Evolutionary conservation across 345 rosid species (phyloP), one percentile per base, ranked within the genome.

Genomic region (Boechera stricta): DNA sequence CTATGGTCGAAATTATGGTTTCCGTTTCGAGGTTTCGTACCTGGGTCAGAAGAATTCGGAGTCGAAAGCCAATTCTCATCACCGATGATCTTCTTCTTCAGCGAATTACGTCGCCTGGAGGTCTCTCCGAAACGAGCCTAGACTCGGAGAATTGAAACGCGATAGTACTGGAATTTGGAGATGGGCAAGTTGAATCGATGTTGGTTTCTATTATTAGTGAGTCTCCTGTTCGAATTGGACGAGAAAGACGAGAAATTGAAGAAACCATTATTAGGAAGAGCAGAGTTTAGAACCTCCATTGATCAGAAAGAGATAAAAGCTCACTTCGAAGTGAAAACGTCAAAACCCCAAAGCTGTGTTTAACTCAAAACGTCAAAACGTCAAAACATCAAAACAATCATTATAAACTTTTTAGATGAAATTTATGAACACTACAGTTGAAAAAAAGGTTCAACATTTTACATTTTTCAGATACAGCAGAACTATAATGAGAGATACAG

Each of bases 101-200:
- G 85, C 10, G 86, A 87, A 76, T 90, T 93, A 0, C 89, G 87
- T 70, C 98, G 90, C 26, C 72, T 76, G 7, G 82, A 68, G 31
- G 84, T 77, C 55, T 87, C 79, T 28, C 88, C 82, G 48, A 87
- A 88, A 45, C 77, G 88, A 74, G 91, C 91, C 5, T 89, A 90
- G 72, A 85, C 80, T 29, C 35, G 81, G 60, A 71, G 76, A 39
- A 15, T 35, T 61, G 32, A 55, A 74, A 69, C 52, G 55, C 83
- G 61, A 32, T 5, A 2, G 62, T 10, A 55, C 18, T 2, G 64
- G 75, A 62, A 69, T 48, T 86, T 80, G 77, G 83, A 77, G 16
- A 44, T 29, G 61, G 81, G 77, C 13, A 48, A 5, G 26, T 42
- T 65, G 55, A 79, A 69, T 48, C 67, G 68, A 57, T 49, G 63